Percentiles rank a stretch among this genome's conserved stretches.
phyloP scores from a whole-genome alignment of 495 filamentous ascomycete species.

The Hypoxylon lienhwacheense region DNA sequence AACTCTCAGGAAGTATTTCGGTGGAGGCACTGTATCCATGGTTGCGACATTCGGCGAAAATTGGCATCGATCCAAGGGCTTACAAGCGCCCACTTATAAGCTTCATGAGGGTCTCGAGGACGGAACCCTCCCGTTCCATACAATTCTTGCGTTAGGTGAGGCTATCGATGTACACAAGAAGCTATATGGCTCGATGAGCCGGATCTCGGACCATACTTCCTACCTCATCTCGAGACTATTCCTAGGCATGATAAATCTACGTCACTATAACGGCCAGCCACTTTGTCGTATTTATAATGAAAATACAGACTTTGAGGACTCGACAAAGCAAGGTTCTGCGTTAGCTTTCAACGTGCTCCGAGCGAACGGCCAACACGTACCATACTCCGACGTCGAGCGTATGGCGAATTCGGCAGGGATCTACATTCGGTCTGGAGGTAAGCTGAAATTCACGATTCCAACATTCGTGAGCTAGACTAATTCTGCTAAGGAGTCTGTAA shows the following conservation, averaged over 20 bases:
- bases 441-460: conserved; percentile 57
- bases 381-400: conserved; percentile 63
- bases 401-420: conserved; percentile 63
- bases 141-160: conserved; percentile 68
- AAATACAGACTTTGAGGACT: conserved; percentile 55
- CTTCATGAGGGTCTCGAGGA: conserved; percentile 74
- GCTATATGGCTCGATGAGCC: conserved; percentile 64
- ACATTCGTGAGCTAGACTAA: conserved; percentile 53
- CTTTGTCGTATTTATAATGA: conserved; percentile 66
- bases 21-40: conserved; percentile 76
- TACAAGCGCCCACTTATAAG: conserved; percentile 40
- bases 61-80: conserved; percentile 67
- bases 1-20: conserved; percentile 68
- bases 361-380: conserved; percentile 57
- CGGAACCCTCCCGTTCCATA: conserved; percentile 78
- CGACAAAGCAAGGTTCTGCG: conserved; percentile 65
- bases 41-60: conserved; percentile 58
- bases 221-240: conserved; percentile 58
- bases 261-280: conserved; percentile 60
- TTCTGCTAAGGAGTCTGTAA: conserved; percentile 48
- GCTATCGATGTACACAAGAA: conserved; percentile 66
- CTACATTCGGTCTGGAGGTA: conserved; percentile 69
- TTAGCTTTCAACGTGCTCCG: conserved; percentile 69
- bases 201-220: conserved; percentile 64
- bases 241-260: conserved; percentile 52